Evolutionary conservation across 148 eudicot genomes (phyloP).

Genomic region (Camellia sinensis): DNA sequence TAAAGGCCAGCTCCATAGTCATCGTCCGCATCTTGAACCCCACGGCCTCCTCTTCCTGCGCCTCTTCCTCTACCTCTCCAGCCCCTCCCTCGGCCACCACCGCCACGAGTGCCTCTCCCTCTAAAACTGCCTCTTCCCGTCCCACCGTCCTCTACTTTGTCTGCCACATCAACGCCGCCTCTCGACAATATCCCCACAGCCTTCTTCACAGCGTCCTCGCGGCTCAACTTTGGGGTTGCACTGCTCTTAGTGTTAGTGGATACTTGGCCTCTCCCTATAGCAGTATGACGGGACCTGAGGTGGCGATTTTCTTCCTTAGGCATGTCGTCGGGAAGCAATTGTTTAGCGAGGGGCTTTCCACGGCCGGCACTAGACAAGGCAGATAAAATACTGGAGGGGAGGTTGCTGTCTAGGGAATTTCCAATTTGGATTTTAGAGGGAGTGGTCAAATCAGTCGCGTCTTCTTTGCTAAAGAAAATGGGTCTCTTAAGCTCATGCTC

Average conservation of each 20-base stretch:
- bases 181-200: constrained; percentile 23
- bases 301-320: constrained; percentile 57
- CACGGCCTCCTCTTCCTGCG: neutral
- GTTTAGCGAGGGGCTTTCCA: constrained; percentile 32
- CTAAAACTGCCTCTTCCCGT: constrained; percentile 28
- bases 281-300: constrained; percentile 29
- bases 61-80: constrained; percentile 3
- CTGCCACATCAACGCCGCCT: constrained; percentile 13
- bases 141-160: constrained; percentile 23
- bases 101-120: constrained; percentile 32
- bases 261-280: neutral
- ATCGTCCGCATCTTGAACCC: constrained; percentile 30
- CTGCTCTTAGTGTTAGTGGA: neutral
- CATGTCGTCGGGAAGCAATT: constrained; percentile 13
- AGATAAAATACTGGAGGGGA: constrained; percentile 29
- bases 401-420: constrained; percentile 22
- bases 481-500: constrained; percentile 33
- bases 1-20: constrained; percentile 22
- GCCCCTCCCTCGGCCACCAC: constrained; percentile 20
- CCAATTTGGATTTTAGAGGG: constrained; percentile 4
- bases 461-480: constrained; percentile 34
- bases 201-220: constrained; percentile 36
- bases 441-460: constrained; percentile 8
- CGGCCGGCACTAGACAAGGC: constrained; percentile 58
- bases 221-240: constrained; percentile 24